These are phyloP conservation scores for Epichloe gansuensis DNA, from an alignment of 2,329 filamentous ascomycete species.

Conservation along the genomic window DNA sequence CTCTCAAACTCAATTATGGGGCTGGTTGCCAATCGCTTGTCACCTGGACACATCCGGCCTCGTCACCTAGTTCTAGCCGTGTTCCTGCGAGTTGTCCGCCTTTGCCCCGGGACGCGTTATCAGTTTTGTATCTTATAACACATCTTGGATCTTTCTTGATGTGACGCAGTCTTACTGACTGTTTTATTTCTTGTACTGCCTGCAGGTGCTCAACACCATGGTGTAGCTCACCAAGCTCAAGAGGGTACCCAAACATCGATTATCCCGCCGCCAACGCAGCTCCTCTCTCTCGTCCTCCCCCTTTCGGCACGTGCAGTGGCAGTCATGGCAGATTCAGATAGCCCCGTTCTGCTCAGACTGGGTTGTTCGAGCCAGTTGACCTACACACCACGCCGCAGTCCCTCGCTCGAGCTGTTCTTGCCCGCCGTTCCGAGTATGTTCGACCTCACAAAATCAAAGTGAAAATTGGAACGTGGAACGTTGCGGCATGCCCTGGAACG, in stretches of 20 bases:
- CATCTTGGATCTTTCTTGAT: not conserved
- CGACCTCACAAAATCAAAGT: conserved; percentile 62
- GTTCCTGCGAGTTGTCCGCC: not conserved
- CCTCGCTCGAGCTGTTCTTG: conserved; percentile 54
- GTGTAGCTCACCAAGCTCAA: conserved; percentile 19
- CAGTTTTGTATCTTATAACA: not conserved
- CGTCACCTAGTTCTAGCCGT: not conserved
- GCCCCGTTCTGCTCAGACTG: conserved; percentile 21
- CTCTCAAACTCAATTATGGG: too few species aligned
- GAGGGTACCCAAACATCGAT: conserved; percentile 11
- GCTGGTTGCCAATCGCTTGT: not conserved
- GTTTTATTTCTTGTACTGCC: not conserved
- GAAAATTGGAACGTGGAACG: conserved; percentile 94
- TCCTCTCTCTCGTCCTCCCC: conserved; percentile 6
- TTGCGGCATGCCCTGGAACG: conserved; percentile 70
- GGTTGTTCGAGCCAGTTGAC: conserved; percentile 31
- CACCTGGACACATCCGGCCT: not conserved
- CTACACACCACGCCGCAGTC: conserved; percentile 38
- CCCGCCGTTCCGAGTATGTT: conserved; percentile 68
- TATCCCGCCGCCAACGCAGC: conserved; percentile 14
- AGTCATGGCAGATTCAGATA: conserved; percentile 16
- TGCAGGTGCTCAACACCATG: conserved; percentile 15
- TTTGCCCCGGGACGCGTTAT: not conserved
- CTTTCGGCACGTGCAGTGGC: conserved; percentile 2
- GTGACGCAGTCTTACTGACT: not conserved